phyloP scores from a whole-genome alignment of 805 yeast species.

The Zygosaccharomyces bisporus region DNA sequence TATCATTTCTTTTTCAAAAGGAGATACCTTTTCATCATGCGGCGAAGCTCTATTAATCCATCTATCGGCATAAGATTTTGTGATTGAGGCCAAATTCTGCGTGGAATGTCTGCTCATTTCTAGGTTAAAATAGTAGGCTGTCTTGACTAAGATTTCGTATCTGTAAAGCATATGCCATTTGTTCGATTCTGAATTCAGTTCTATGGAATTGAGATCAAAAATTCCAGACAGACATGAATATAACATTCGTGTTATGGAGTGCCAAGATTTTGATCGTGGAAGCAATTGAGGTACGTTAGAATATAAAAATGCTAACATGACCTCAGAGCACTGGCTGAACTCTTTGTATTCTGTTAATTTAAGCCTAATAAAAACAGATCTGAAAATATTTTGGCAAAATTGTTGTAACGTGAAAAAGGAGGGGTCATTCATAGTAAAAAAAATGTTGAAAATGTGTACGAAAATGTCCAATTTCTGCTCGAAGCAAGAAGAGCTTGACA shows the following conservation, averaged over 20 bases:
- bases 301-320: slow-evolving; percentile 28
- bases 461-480: slow-evolving; percentile 19
- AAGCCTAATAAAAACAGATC: slow-evolving; percentile 16
- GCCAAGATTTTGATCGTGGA: slow-evolving; percentile 19
- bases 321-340: slow-evolving; percentile 24
- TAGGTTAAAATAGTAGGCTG: slow-evolving; percentile 34
- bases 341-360: slow-evolving; percentile 10
- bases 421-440: slow-evolving; percentile 10
- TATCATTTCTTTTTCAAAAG: slow-evolving; percentile 27
- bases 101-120: slow-evolving; percentile 36
- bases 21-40: slow-evolving; percentile 11
- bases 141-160: slow-evolving; percentile 34
- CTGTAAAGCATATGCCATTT: slow-evolving; percentile 25
- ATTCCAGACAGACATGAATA: slow-evolving; percentile 16
- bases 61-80: slow-evolving; percentile 31
- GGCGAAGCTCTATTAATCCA: slow-evolving; percentile 25
- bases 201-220: slow-evolving; percentile 7
- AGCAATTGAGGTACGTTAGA: slow-evolving; percentile 8
- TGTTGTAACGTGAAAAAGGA: slow-evolving; percentile 14
- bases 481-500: slow-evolving; percentile 14
- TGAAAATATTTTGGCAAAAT: slow-evolving; percentile 17
- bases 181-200: slow-evolving; percentile 9
- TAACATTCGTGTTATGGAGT: slow-evolving; percentile 23
- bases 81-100: slow-evolving; percentile 32
- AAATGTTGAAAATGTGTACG: slow-evolving; percentile 22